Base-by-base conservation (phyloP, 805 yeast species). In the Cyberlindnera samutprakarnensis region DNA sequence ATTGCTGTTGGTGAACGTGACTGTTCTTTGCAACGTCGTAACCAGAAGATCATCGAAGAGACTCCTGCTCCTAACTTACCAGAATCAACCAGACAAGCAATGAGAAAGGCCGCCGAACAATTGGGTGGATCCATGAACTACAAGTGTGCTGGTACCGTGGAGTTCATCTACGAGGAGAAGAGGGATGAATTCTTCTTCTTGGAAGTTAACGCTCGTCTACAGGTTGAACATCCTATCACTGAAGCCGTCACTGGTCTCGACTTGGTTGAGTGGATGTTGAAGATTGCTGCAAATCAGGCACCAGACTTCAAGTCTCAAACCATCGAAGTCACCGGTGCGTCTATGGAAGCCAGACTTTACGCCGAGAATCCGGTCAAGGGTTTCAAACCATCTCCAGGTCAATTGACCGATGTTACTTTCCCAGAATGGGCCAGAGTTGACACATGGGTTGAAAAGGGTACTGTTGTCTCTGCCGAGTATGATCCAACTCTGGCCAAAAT, bases 121-220 rank as follows among this genome's bases (percentile, higher is more conserved):
- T 66, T 90, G 41, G 96, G 80, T 28, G 62, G 87, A 2, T 63
- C 80, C 17, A 75, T 92, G 79, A 78, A 84, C 47, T 90, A 92
- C 64, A 87, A 85, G 61, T 78, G 95, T 61, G 98, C 97, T 25
- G 98, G 97, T 57, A 90, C 98, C 6, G 95, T 92, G 47, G 98
- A 90, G 61, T 90, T 78, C 56, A 88, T 90, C 49, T 90, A 84
- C 53, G 97, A 92, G 54, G 80, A 81, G 50, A 68, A 59, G 34
- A 66, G 94, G 46, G 90, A 88, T 54, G 92, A 80, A 54, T 92
- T 90, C 57, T 90, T 90, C 65, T 90, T 90, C 63, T 66, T 90
- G 51, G 98, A 90, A 58, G 97, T 90, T 43, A 90, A 90, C 56
- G 94, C 98, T 10, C 78, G 98, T 54, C 71, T 90, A 47, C 98